phyloP scores from a whole-genome alignment of 2,329 filamentous ascomycete species.

The Colletotrichum gigasporum region DNA sequence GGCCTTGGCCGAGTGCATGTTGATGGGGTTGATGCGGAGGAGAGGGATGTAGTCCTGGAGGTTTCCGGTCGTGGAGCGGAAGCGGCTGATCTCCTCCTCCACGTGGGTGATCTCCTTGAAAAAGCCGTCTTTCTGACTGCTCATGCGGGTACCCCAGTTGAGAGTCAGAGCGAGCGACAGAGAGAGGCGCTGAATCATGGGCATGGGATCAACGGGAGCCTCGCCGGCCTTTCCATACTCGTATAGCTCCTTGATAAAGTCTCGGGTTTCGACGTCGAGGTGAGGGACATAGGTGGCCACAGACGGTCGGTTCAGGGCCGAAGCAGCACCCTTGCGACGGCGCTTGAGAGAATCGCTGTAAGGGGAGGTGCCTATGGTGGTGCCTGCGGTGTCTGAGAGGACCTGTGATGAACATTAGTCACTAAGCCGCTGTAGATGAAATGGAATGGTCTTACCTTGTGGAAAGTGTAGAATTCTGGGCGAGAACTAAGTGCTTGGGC shows the following conservation, averaged over 20 bases:
- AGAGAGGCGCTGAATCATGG: conserved; percentile 72
- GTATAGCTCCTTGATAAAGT: conserved; percentile 69
- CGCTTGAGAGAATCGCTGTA: conserved; percentile 73
- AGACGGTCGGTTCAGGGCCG: conserved; percentile 71
- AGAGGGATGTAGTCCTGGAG: conserved; percentile 70
- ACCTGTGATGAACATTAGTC: conserved; percentile 49
- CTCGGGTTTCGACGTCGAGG: conserved; percentile 69
- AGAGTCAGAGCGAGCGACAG: conserved; percentile 71
- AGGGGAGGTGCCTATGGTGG: conserved; percentile 74
- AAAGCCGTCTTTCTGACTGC: conserved; percentile 62
- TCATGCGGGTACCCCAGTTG: conserved; percentile 73
- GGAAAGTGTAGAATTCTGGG: conserved; percentile 68
- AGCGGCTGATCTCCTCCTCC: conserved; percentile 68
- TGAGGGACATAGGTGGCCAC: conserved; percentile 70
- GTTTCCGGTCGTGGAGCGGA: conserved; percentile 68
- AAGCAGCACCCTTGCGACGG: conserved; percentile 71
- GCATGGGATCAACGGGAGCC: conserved; percentile 69
- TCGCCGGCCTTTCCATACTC: conserved; percentile 65
- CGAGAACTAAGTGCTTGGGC: conserved; percentile 63
- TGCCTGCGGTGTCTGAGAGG: conserved; percentile 71
- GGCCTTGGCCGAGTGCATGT: conserved; percentile 64
- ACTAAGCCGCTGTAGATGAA: neutral
- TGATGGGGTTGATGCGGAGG: conserved; percentile 69
- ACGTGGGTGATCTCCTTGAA: conserved; percentile 71
- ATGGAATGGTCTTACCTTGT: conserved; percentile 54